These are phyloP conservation scores for Scenedesmus sp. DNA, from an alignment of 163 green algal genomes.

Conservation along the genomic window DNA sequence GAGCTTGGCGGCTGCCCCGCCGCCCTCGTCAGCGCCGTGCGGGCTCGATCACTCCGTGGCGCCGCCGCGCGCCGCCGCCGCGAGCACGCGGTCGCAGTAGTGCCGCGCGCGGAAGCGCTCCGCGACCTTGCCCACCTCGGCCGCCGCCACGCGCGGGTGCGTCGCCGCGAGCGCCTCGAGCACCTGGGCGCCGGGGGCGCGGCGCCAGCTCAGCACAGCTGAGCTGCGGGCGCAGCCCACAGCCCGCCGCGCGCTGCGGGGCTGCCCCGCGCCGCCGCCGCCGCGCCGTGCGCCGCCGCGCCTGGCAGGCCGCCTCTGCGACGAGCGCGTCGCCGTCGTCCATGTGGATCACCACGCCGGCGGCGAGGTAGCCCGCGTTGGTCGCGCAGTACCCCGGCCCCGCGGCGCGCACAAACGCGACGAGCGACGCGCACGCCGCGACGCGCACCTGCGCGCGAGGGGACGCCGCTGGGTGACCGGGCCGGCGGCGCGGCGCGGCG, in stretches of 20 bases:
- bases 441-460: conserved; percentile 60
- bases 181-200: conserved; percentile 50
- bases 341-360: conserved; percentile 83
- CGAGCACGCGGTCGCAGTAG: conserved; percentile 42
- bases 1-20: no score
- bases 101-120: conserved; percentile 62
- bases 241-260: no score
- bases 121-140: conserved; percentile 59
- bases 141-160: conserved; percentile 51
- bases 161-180: conserved; percentile 55
- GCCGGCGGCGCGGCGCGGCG: no score
- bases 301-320: conserved; percentile 60
- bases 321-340: conserved; percentile 75
- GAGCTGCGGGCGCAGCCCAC: no score
- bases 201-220: no score
- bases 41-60: no score
- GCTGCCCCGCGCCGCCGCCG: no score
- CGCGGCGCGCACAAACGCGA: conserved; percentile 50
- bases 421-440: conserved; percentile 59
- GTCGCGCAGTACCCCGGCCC: conserved; percentile 63
- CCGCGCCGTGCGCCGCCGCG: conserved; percentile 53
- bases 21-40: no score
- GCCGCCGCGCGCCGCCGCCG: no score
- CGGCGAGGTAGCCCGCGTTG: conserved; percentile 72
- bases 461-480: no score